Conservation (phyloP, 495 filamentous ascomycete species). For the Polyplosphaeria fusca region DNA sequence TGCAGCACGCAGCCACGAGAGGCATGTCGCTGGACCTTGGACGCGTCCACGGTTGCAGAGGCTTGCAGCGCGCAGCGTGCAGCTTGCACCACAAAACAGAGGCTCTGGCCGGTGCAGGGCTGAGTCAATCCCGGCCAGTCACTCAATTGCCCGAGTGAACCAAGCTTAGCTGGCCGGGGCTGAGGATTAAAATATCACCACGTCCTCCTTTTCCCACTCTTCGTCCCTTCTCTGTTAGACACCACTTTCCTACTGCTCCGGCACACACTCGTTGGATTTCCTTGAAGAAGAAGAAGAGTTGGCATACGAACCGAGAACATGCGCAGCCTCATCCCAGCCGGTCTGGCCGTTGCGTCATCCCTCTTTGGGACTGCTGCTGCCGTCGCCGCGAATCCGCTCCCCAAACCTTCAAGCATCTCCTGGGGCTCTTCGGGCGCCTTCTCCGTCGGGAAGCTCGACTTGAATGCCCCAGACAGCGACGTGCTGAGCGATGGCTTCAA, state of each 20-base stretch:
- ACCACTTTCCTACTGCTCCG: neutral
- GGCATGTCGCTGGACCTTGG: neutral
- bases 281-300: no score
- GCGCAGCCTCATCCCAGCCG: constrained; percentile 22
- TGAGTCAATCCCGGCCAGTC: constrained; percentile 4
- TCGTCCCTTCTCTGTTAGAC: neutral
- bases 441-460: constrained; percentile 36
- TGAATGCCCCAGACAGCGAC: constrained; percentile 29
- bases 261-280: constrained; percentile 25
- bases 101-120: neutral
- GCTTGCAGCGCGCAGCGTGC: neutral
- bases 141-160: neutral
- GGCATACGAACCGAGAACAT: neutral
- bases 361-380: constrained; percentile 28
- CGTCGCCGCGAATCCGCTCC: constrained; percentile 55
- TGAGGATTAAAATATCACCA: constrained; percentile 5
- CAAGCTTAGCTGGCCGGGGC: neutral
- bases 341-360: constrained; percentile 5
- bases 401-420: constrained; percentile 52
- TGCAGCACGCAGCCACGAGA: neutral
- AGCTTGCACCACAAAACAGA: neutral
- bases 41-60: neutral
- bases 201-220: constrained; percentile 7
- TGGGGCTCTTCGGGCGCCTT: constrained; percentile 55
- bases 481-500: constrained; percentile 47